These are phyloP conservation scores for Mrakia hoshinonis DNA, from an alignment of 768 basidiomycete genomes.

Conservation along the genomic window DNA sequence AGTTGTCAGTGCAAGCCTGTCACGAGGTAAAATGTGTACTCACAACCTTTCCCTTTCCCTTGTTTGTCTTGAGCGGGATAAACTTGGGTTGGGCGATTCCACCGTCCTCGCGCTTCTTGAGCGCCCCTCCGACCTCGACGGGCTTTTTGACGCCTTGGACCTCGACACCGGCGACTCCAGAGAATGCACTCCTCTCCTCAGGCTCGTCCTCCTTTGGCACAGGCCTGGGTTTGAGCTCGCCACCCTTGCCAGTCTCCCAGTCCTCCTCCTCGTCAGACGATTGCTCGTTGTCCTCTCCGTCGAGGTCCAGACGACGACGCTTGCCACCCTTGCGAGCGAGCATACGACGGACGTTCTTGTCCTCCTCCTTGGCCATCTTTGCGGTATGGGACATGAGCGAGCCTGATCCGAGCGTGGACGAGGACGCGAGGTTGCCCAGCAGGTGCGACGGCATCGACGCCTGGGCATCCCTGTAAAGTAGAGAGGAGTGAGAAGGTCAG, in stretches of 20 bases:
- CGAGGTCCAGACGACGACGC: background rate
- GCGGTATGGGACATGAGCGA: slow-evolving; percentile 46
- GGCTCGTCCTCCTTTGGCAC: slow-evolving; percentile 20
- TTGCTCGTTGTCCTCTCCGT: background rate
- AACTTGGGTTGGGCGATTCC: background rate
- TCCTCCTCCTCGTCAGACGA: slow-evolving; percentile 24
- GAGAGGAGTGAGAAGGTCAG: background rate
- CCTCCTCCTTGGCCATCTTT: slow-evolving; percentile 30
- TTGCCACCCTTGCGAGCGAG: slow-evolving; percentile 26
- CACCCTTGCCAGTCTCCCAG: slow-evolving; percentile 26
- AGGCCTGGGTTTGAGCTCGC: slow-evolving; percentile 11
- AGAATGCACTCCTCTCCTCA: slow-evolving; percentile 26
- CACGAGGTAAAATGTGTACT: background rate
- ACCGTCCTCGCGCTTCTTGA: slow-evolving; percentile 24
- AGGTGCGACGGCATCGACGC: slow-evolving; percentile 54
- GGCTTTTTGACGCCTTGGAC: slow-evolving; percentile 11
- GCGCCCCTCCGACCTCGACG: slow-evolving; percentile 27
- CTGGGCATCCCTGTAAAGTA: slow-evolving; percentile 59
- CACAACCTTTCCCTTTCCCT: slow-evolving; percentile 23
- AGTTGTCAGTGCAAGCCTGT: background rate
- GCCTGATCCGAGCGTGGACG: slow-evolving; percentile 74
- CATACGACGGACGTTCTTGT: slow-evolving; percentile 32
- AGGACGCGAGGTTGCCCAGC: slow-evolving; percentile 70
- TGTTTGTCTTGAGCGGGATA: slow-evolving; percentile 21
- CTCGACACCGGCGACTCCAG: slow-evolving; percentile 11